A percentile compares a stretch with the other conserved stretches of the same genome.
phyloP scores from a whole-genome alignment of 305 asterid genomes.

The Solanum chacoense region DNA sequence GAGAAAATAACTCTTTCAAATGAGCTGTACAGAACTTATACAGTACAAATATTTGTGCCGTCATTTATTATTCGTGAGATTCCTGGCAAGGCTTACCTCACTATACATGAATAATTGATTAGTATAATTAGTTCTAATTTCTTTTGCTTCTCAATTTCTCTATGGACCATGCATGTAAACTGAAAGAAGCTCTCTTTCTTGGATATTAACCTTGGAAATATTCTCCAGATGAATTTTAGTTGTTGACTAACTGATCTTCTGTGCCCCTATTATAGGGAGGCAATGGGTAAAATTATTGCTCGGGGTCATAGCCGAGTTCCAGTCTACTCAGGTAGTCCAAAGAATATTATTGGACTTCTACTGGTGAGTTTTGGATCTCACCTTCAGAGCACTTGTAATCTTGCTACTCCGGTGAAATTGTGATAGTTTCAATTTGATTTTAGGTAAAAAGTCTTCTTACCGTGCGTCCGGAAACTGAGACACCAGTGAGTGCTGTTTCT shows the following conservation, averaged over 20 bases:
- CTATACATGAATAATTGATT: background rate
- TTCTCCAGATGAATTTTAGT: background rate
- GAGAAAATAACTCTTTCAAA: background rate
- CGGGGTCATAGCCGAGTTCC: conserved; percentile 95
- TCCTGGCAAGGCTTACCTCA: background rate
- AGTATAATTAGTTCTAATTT: background rate
- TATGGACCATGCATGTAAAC: background rate
- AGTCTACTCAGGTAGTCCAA: conserved; percentile 64
- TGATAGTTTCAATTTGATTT: background rate
- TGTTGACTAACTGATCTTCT: background rate
- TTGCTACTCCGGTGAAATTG: background rate
- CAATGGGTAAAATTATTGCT: conserved; percentile 72
- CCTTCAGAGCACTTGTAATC: background rate
- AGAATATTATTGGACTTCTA: conserved; percentile 73
- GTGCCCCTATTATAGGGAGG: conserved; percentile 48
- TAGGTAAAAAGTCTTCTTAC: conserved; percentile 88
- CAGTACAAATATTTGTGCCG: background rate
- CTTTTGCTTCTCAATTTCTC: background rate
- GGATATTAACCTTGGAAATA: background rate
- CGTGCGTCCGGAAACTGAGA: conserved; percentile 79
- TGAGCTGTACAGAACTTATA: background rate
- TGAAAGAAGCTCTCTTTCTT: background rate
- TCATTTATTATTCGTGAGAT: background rate
- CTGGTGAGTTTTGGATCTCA: conserved; percentile 34
- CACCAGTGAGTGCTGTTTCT: conserved; percentile 83